Conservation (phyloP, 2,329 filamentous ascomycete genomes). For the Teratosphaeria zuluensis region DNA sequence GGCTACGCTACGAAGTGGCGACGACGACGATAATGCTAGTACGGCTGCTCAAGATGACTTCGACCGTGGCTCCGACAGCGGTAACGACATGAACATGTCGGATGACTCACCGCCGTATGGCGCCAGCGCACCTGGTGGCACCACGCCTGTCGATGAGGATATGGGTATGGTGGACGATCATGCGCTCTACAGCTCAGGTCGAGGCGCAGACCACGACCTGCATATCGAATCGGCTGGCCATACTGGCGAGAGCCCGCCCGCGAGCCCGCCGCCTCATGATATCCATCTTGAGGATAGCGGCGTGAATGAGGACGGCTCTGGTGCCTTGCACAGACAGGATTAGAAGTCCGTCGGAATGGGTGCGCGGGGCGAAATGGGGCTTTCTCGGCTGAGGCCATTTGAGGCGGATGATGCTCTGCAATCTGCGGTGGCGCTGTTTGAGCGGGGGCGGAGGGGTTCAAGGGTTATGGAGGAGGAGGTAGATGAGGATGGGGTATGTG, state of each 20-base stretch:
- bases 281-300: neutral
- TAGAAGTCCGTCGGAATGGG: neutral
- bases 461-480: neutral
- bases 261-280: neutral
- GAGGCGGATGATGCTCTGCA: neutral
- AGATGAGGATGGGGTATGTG: neutral
- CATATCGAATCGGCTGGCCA: neutral
- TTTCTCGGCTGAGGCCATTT: neutral
- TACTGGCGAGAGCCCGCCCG: neutral
- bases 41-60: neutral
- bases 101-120: neutral
- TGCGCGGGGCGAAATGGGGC: neutral
- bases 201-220: neutral
- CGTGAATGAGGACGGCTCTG: neutral
- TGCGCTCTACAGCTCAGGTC: neutral
- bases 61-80: neutral
- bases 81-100: neutral
- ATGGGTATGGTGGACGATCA: conserved; percentile 1
- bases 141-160: neutral
- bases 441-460: neutral
- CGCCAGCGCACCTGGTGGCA: neutral
- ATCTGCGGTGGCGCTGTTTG: neutral
- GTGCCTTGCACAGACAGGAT: neutral
- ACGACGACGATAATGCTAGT: neutral
- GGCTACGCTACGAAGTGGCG: too few relatives aligned